Conservation (phyloP, 1,284 basidiomycete species). For the Mrakiaceae sp. region DNA sequence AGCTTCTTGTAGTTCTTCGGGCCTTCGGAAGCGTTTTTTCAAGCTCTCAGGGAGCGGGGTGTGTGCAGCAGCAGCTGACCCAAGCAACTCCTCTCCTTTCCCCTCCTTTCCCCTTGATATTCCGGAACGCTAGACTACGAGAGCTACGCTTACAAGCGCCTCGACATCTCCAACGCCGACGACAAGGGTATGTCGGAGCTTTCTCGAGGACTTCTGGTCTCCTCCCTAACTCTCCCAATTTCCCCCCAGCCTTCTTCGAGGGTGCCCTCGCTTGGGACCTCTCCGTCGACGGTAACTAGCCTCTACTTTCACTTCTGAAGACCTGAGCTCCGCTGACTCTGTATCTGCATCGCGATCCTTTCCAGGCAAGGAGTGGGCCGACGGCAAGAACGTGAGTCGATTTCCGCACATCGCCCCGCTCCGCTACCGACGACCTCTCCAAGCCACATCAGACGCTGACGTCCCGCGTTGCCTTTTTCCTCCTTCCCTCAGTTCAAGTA, state of each 20-base stretch:
- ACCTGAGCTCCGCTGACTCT: no score
- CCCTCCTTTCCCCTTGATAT: neutral
- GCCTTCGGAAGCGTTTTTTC: no score
- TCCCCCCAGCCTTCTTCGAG: conserved; percentile 55
- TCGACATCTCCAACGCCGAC: conserved; percentile 46
- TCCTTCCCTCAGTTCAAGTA: no score
- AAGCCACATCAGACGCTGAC: no score
- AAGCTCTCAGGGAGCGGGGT: no score
- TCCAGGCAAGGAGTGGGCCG: conserved; percentile 61
- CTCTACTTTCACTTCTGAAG: no score
- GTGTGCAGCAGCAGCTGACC: no score
- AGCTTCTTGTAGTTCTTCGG: neutral
- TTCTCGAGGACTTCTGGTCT: no score
- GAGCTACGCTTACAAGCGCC: conserved; percentile 67
- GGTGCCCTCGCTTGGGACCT: conserved; percentile 82
- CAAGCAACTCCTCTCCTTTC: conserved; percentile 1
- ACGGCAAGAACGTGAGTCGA: conserved; percentile 43
- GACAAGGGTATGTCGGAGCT: conserved; percentile 46
- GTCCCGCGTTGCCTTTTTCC: no score
- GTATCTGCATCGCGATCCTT: no score
- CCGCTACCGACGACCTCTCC: no score
- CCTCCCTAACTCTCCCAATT: no score
- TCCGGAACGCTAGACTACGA: conserved; percentile 43
- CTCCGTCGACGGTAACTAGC: conserved; percentile 46
- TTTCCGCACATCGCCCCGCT: neutral